Percentiles rank a stretch among this genome's conserved stretches.
Conservation (phyloP, 805 yeast genomes). For the Cyberlindnera xylosilytica region DNA sequence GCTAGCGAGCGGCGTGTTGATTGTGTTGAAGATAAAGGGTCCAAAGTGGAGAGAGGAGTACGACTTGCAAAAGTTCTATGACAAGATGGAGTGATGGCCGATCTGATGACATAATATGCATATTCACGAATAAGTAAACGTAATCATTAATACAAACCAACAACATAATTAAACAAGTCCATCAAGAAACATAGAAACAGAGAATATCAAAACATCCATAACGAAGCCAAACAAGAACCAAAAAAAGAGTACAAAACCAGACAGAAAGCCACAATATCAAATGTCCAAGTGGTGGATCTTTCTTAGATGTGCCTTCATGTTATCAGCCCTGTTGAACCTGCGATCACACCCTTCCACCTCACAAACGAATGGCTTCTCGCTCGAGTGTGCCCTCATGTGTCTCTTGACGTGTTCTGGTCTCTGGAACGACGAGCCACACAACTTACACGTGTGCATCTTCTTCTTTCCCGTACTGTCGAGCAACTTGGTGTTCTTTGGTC, state of each 20-base stretch:
- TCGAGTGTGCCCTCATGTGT: slow-evolving; percentile 74
- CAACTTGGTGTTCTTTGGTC: slow-evolving; percentile 28
- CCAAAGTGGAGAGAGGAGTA: slow-evolving; percentile 61
- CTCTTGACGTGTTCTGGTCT: slow-evolving; percentile 72
- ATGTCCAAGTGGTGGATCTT: slow-evolving; percentile 43
- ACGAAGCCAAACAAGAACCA: not conserved
- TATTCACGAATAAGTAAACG: no score
- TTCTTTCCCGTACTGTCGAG: slow-evolving; percentile 26
- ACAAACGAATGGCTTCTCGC: slow-evolving; percentile 76
- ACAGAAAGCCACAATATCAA: not conserved
- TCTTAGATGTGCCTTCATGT: slow-evolving; percentile 72
- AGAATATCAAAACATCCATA: not conserved
- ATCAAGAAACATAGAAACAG: no score
- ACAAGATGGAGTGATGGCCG: slow-evolving; percentile 30
- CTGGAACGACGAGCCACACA: slow-evolving; percentile 61
- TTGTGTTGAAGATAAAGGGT: slow-evolving; percentile 52
- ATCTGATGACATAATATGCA: no score
- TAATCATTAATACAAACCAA: no score
- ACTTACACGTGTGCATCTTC: slow-evolving; percentile 61
- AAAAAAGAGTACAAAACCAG: not conserved
- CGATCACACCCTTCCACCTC: slow-evolving; percentile 59
- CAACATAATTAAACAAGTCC: no score
- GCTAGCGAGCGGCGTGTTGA: slow-evolving; percentile 38
- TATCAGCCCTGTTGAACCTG: slow-evolving; percentile 71
- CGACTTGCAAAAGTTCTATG: slow-evolving; percentile 57